Evolutionary conservation across 1,139 yeast species (phyloP), one percentile per base, ranked within the genome.

Genomic region (Yamadazyma atlantica): DNA sequence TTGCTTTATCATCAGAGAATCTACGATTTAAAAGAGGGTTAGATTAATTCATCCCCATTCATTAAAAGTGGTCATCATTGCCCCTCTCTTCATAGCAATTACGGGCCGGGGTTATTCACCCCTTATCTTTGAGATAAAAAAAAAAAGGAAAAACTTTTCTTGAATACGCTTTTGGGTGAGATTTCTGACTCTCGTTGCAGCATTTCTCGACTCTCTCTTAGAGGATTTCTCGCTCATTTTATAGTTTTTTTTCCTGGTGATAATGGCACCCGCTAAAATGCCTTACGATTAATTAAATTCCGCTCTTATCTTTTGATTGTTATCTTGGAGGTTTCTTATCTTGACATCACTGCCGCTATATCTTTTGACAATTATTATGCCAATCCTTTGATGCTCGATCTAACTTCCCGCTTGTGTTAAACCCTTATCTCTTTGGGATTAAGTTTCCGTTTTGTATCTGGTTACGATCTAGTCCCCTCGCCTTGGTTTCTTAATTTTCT

Each of bases 141-240:
- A 28, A 28, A 28, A 12, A 12, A 16, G 16, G 10, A 28, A 28
- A 28, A 28, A 28, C 13, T 16, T 11, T 16, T 28, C 17, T 28
- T 28, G 21, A 10, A 10, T 28, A 28, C 21, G 30, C 4, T 23
- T 23, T 23, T 8, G 6, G 26, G 26, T 8, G 26, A 23, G 9
- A 23, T 16, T 16, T 28, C 12, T 28, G 30, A 28, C 30, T 28
- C 30, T 28, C 30, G 30, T 28, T 28, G 30, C 30, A 28, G 30
- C 19, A 28, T 28, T 14, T 23, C 12, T 28, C 19, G 30, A 28
- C 30, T 28, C 30, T 28, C 30, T 28, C 30, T 28, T 28, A 28
- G 30, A 15, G 30, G 30, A 28, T 28, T 28, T 28, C 21, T 15
- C 12, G 12, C 6, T 16, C 21, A 28, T 15, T 28, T 28, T 28